Evolutionary conservation across 179 eudicot genomes (phyloP), one percentile per base, ranked within the genome.

Genomic region (Heliamphora pulchella): DNA sequence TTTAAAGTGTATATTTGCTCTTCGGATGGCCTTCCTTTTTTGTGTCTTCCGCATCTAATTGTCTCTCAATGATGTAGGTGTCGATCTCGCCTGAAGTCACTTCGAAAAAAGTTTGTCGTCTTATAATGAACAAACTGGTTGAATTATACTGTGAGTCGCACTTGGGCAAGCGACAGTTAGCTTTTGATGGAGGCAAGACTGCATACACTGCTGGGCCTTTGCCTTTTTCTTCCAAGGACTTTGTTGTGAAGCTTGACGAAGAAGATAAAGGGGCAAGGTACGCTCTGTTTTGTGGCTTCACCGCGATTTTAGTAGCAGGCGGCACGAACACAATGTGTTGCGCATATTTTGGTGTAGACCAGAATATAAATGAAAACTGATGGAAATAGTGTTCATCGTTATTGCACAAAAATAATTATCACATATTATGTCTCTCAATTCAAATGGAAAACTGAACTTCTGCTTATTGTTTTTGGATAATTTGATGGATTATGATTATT

Each of bases 181-280:
- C 94, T 7, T 96, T 86, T 82, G 99, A 96, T 86, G 99, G 99
- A 9, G 86, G 89, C 0, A 96, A 96, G 87, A 91, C 92, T 76
- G 77, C 88, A 0, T 96, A 88, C 72, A 88, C 97, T 50, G 97
- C 97, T 17, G 97, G 97, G 2, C 53, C 87, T 10, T 78, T 92
- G 75, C 94, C 97, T 0, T 92, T 96, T 55, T 8, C 57, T 0
- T 86, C 97, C 0, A 88, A 87, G 71, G 91, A 92, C 0, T 96
- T 96, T 79, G 82, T 80, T 2, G 82, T 96, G 8, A 87, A 82
- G 78, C 79, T 93, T 10, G 68, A 50, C 5, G 84, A 81, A 2
- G 71, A 80, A 2, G 82, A 87, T 64, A 66, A 78, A 22, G 55
- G 81, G 13, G 31, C 71, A 4, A 82, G 90, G 93, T 86, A 41